Base-by-base conservation (phyloP, 306 rosid species). In the Purshia tridentata region DNA sequence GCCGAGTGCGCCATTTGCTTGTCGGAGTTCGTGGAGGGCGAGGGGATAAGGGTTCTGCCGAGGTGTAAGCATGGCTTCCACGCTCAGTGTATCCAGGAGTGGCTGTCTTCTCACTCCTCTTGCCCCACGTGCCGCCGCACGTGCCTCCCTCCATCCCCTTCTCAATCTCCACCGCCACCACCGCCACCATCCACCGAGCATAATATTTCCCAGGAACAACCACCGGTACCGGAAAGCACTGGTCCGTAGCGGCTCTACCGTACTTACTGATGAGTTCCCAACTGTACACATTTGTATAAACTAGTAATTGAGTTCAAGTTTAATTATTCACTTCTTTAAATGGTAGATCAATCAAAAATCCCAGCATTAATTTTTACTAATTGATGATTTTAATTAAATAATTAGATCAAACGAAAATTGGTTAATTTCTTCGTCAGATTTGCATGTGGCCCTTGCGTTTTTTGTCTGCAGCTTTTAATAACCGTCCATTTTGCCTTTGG, bases 1-100 rank as follows among this genome's bases (percentile, higher is more conserved):
- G 83, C 81, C 29, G 88, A 84, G 77, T 84, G 88, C 37, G 75
- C 85, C 53, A 84, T 84, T 75, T 84, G 88, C 77, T 69, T 84
- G 81, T 65, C 83, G 48, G 88, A 84, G 68, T 81, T 84, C 40
- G 77, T 53, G 72, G 88, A 81, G 9, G 88, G 88, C 23, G 83
- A 84, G 42, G 77, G 73, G n/a, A 72, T 84, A 67, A 81, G 79
- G 50, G 72, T 84, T 29, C 14, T 84, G 81, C 55, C 51, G n/a
- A 77, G 70, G 74, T 84, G 88, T n/a, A 78, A 74, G 60, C 88
- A 84, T 66, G 85, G 88, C 4, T 84, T 84, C 70, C 88, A 84
- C 19, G 73, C 64, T 1, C 78, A 61, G 41, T 84, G 88, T 63
- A 75, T 84, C 18, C 74, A 81, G 16, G 55, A 51, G 35, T 84